Evolutionary conservation across 1,284 basidiomycete genomes (phyloP).

Genomic region (Apiotrichum montevideense): DNA sequence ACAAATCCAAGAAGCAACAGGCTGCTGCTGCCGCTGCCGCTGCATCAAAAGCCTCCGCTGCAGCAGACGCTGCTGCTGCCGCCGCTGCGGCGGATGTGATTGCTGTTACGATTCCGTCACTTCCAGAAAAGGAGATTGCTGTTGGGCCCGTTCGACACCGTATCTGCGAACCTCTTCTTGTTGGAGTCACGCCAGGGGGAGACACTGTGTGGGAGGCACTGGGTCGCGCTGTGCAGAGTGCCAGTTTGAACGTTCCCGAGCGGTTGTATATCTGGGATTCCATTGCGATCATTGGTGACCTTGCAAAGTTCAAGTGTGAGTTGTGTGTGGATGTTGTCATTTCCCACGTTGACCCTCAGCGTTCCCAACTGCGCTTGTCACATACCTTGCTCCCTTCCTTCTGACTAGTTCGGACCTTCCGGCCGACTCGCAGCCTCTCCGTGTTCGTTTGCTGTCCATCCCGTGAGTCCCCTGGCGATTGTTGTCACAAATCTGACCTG

Average conservation of each 20-base stretch:
- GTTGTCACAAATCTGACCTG: too few relatives aligned
- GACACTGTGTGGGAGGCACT: slow-evolving; percentile 51
- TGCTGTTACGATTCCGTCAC: slow-evolving; percentile 55
- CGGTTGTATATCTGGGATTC: slow-evolving; percentile 71
- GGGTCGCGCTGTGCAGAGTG: slow-evolving; percentile 32
- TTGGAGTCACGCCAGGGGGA: slow-evolving; percentile 47
- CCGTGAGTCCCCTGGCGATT: slow-evolving; percentile 47
- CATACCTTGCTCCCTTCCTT: slow-evolving; percentile 66
- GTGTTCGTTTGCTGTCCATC: slow-evolving; percentile 62
- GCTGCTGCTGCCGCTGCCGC: slow-evolving; percentile 57
- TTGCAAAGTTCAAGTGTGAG: slow-evolving; percentile 70
- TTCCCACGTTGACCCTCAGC: slow-evolving; percentile 24
- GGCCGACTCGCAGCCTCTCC: slow-evolving; percentile 56
- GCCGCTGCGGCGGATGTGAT: slow-evolving; percentile 32
- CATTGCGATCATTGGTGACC: slow-evolving; percentile 74
- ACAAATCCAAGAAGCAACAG: slow-evolving; percentile 52
- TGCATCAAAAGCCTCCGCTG: slow-evolving; percentile 53
- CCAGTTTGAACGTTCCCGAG: slow-evolving; percentile 47
- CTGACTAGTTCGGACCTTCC: slow-evolving; percentile 55
- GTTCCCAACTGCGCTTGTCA: slow-evolving; percentile 59
- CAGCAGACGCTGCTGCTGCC: slow-evolving; percentile 56
- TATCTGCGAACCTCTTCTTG: slow-evolving; percentile 80
- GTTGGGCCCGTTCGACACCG: slow-evolving; percentile 82
- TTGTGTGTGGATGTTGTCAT: background rate
- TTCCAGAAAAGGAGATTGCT: slow-evolving; percentile 64